Conservation (phyloP, 345 rosid genomes). For the Schrenkiella parvula region DNA sequence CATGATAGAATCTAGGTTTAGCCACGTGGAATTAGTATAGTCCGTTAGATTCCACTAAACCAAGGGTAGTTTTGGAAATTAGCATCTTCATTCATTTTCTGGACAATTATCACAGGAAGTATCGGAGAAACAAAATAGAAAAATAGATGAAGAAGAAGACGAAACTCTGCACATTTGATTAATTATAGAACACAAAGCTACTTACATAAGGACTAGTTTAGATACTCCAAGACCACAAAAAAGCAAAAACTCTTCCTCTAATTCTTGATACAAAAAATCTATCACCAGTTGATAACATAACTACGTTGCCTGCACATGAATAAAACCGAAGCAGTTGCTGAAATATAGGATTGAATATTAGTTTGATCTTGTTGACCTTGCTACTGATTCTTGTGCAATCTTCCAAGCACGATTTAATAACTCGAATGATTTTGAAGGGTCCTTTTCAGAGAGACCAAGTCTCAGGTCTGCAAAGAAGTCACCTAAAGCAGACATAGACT, state of each 20-base stretch:
- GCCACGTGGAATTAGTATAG: background rate
- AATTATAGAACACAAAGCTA: background rate
- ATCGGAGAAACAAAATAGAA: too few species aligned
- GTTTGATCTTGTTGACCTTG: conserved; percentile 13
- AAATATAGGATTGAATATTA: too few species aligned
- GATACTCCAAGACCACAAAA: background rate
- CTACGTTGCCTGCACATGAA: background rate
- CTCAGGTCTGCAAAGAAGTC: conserved; percentile 46
- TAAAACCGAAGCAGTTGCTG: background rate
- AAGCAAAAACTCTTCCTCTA: background rate
- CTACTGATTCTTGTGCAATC: conserved; percentile 41
- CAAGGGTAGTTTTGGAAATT: background rate
- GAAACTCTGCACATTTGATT: background rate
- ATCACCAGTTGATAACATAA: background rate
- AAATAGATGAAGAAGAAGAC: too few species aligned
- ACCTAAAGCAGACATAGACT: conserved; percentile 28
- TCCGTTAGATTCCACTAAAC: background rate
- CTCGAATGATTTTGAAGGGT: conserved; percentile 36
- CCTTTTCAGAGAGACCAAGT: conserved; percentile 36
- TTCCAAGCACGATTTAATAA: conserved; percentile 44
- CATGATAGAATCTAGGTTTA: background rate
- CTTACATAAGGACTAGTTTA: background rate
- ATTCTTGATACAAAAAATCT: background rate
- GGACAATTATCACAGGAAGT: too few species aligned
- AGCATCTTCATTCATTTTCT: background rate